Percentiles rank a stretch among this genome's conserved stretches.
Conservation (phyloP, 2,329 filamentous ascomycete genomes). For the Esteya vermicola region DNA sequence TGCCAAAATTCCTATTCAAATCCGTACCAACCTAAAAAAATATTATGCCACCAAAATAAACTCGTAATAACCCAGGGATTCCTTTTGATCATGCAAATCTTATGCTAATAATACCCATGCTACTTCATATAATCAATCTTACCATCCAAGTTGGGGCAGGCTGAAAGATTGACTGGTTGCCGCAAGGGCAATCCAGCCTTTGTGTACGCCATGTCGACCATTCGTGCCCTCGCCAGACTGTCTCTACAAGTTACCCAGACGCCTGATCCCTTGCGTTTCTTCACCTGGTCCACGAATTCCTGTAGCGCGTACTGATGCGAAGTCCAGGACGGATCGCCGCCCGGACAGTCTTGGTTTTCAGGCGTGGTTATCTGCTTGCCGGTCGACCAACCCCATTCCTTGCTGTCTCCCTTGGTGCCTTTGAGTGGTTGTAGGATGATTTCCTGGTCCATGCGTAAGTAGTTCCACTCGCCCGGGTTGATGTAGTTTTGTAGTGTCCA, state of each 20-base stretch:
- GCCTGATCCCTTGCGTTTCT: conserved; percentile 20
- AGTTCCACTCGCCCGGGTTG: background rate
- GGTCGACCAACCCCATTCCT: background rate
- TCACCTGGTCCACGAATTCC: conserved; percentile 30
- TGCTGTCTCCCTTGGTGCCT: background rate
- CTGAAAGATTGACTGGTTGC: no score
- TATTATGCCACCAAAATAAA: no score
- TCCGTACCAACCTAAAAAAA: no score
- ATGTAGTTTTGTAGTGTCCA: background rate
- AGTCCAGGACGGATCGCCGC: conserved; percentile 24
- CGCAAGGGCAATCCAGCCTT: conserved; percentile 17
- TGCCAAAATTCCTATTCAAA: no score
- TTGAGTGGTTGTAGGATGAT: background rate
- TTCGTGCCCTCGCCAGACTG: conserved; percentile 27
- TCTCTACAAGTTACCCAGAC: conserved; percentile 27
- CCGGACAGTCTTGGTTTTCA: conserved; percentile 18
- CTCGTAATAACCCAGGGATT: no score
- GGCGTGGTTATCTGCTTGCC: background rate
- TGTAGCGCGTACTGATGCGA: conserved; percentile 32
- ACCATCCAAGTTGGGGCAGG: no score
- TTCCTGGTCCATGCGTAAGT: background rate
- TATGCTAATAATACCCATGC: no score
- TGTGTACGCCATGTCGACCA: conserved; percentile 31
- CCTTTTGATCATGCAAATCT: no score
- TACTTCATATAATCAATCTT: no score